Base-by-base conservation (phyloP, 495 filamentous ascomycete genomes). In the Neurospora terricola region DNA sequence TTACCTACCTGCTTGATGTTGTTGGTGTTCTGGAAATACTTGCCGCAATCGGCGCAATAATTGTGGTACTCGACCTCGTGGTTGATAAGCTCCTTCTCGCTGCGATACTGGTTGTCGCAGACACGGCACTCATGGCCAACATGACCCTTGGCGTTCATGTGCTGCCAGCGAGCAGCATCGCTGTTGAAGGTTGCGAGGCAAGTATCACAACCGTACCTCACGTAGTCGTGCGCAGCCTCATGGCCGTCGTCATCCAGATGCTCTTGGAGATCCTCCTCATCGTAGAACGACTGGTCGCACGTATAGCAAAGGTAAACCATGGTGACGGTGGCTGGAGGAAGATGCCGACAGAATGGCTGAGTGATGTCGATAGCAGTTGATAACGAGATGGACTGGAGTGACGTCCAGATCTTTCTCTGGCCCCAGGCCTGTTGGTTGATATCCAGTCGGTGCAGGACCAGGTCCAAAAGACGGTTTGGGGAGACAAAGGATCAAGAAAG, bases 41-140 rank as follows among this genome's bases (percentile, higher is more conserved):
- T 75, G 2, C 78, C 69, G 54, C 82, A 83, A 5, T 78, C 74
- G 11, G 14, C 4, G 70, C 81, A 83, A 69, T 77, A 77, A 54
- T 54, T 23, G 68, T 82, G 82, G 0, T 71, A 27, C 0, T 76
- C 34, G 12, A 71, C 69, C 72, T 81, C 75, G 54, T 81, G 81
- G 0, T 70, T 14, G 10, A 39, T 36, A 10, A 45, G 69, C 0
- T 21, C 54, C 14, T 72, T 10, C 11, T 75, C 30, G 7, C 8
- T 73, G 0, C 30, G 18, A n/a, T 14, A 79, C 14, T 30, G 18
- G 1, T 73, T 23, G 45, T 72, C 18, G 72, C 81, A 83, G 4
- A 66, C 18, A 37, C 9, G 5, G 34, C 80, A 82, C n/a, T 78
- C 71, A 73, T 42, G 7, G 40, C 21, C n/a, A 38, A 71, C 73